These are phyloP conservation scores for Yarrowia phangngaensis DNA, from an alignment of 805 yeast genomes.

Conservation along the genomic window DNA sequence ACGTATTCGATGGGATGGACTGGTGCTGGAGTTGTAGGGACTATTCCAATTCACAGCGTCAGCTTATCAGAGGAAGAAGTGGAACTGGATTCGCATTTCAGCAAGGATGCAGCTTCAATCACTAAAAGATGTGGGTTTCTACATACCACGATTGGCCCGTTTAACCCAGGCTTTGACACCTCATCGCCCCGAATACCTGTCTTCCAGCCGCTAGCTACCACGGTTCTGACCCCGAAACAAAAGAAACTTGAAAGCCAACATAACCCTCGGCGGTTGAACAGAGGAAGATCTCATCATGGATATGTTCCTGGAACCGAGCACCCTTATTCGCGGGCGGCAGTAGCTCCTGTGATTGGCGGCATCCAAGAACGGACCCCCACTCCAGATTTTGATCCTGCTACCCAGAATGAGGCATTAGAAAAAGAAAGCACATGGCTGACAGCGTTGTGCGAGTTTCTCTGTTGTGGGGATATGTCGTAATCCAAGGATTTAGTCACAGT, in stretches of 20 bases:
- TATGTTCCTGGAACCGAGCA: conserved; percentile 8
- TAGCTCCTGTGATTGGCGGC: conserved; percentile 3
- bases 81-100: not conserved
- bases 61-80: conserved; percentile 2
- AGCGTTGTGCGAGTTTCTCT: too few relatives aligned
- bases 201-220: not conserved
- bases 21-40: not conserved
- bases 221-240: conserved; percentile 7
- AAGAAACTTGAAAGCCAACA: conserved; percentile 1
- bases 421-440: too few relatives aligned
- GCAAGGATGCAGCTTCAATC: not conserved
- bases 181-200: conserved; percentile 17
- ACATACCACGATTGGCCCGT: not conserved
- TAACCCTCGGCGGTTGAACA: conserved; percentile 6
- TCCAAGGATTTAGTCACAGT: too few relatives aligned
- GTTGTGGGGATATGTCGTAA: too few relatives aligned
- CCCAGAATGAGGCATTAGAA: too few relatives aligned
- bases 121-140: not conserved
- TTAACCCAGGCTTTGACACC: conserved; percentile 14
- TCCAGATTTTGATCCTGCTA: conserved; percentile 6
- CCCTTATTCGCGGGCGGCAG: conserved; percentile 8
- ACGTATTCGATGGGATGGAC: conserved; percentile 20
- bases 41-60: not conserved
- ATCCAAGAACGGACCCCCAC: conserved; percentile 4
- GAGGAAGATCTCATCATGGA: conserved; percentile 18